Base-by-base conservation (phyloP, 1,284 basidiomycete genomes). In the Puccinia horiana region DNA sequence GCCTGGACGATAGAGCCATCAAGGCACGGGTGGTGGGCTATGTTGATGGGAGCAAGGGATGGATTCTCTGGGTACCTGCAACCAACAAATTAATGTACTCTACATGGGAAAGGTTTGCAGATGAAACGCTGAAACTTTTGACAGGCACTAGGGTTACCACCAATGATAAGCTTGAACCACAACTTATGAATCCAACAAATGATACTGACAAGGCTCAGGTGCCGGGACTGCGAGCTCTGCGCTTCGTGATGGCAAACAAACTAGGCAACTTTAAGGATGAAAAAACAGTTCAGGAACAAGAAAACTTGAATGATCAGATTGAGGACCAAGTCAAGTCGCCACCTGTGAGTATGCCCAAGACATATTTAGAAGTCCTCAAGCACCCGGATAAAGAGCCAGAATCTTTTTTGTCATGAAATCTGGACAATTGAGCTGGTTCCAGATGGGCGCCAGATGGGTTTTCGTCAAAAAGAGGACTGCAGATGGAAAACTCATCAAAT, bases 381-480 rank as follows among this genome's bases (percentile, higher is more conserved):
- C 42, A 44, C 18, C 63, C 63, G 1, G 63, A 78, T 2, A 47
- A 44, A 20, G 37, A 42, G 18, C 42, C 4, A 29, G 6, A 20
- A 65, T 26, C 44, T 56, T 18, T 52, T 52, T 9, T 11, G 52
- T 4, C 47, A 74, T 56, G 20, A 49, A 16, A 54, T 54, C 3
- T 74, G 42, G 42, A 54, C n/a, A 5, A 74, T 74, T 23, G 42
- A 37, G n/a, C 26, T 40, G 20, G n/a, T 52, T 9, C 72, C 72
- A 35, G n/a, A 74, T 74, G 44, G 72, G 72, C 1, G 72, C 44
- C 20, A 12, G 23, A 6, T 74, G 72, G 47, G 72, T 74, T 35
- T 74, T 74, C 23, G 35, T 56, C n/a, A 26, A 52, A 74, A 74
- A 74, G 35, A 1, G 11, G 3, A 49, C 67, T 8, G 8, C 44